A percentile compares a stretch with the other conserved stretches of the same genome.
These are phyloP conservation scores for Draba incana DNA, from an alignment of 345 rosid genomes.

Conservation along the genomic window DNA sequence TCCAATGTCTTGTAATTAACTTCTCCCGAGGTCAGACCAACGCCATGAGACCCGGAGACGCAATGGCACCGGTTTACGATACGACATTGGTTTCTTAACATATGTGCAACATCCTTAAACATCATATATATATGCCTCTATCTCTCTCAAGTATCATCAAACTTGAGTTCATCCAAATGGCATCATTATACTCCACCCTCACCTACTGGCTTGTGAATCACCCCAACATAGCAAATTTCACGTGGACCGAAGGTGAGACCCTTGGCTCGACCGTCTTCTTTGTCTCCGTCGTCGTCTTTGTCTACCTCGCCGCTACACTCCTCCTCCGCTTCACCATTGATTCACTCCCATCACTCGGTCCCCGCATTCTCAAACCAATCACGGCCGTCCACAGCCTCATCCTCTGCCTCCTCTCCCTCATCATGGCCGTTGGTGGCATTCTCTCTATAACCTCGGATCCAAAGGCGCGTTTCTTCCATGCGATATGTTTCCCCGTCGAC, in stretches of 20 bases:
- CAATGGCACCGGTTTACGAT: conserved; percentile 1
- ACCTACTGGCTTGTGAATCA: conserved; percentile 63
- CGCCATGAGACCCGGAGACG: neutral
- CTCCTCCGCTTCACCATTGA: conserved; percentile 42
- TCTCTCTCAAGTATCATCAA: neutral
- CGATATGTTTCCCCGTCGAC: conserved; percentile 55
- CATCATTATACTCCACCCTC: conserved; percentile 36
- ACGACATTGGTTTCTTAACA: neutral
- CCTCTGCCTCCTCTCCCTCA: conserved; percentile 61
- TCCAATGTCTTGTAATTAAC: no score
- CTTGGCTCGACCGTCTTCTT: conserved; percentile 61
- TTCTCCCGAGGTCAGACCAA: neutral
- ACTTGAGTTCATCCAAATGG: conserved; percentile 24
- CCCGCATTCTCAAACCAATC: conserved; percentile 63
- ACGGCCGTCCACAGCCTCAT: conserved; percentile 71
- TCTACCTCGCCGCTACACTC: conserved; percentile 60
- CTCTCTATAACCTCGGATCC: conserved; percentile 48
- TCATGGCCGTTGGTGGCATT: conserved; percentile 76
- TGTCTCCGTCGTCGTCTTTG: conserved; percentile 49
- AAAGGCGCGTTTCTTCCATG: conserved; percentile 2
- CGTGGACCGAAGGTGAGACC: conserved; percentile 63
- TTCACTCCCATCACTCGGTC: conserved; percentile 39
- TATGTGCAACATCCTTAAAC: neutral
- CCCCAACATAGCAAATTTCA: conserved; percentile 56
- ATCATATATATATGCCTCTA: neutral